Conservation (phyloP, 345 rosid genomes). For the Nephelium lappaceum region DNA sequence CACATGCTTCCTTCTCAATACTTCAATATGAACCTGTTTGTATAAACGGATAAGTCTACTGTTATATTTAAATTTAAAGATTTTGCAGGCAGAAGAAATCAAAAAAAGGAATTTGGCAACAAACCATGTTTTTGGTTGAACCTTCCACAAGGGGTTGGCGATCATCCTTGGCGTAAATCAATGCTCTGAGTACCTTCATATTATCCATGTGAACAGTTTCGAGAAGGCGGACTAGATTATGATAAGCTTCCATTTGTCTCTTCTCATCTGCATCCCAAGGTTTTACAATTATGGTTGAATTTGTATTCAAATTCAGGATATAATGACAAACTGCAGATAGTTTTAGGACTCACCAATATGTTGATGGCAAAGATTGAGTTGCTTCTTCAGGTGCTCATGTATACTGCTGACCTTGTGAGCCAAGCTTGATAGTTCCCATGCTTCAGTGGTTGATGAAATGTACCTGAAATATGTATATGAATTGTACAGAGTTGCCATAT, state of each 20-base stretch:
- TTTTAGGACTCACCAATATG: constrained; percentile 37
- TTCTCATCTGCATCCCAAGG: constrained; percentile 42
- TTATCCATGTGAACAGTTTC: constrained; percentile 42
- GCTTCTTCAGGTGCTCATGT: constrained; percentile 43
- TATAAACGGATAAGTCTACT: background rate
- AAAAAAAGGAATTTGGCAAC: background rate
- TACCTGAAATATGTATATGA: constrained; percentile 24
- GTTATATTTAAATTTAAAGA: background rate
- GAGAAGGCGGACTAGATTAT: constrained; percentile 34
- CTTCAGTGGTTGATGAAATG: constrained; percentile 38
- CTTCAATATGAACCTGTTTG: constrained; percentile 32
- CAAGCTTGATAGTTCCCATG: constrained; percentile 56
- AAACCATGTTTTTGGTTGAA: constrained; percentile 32
- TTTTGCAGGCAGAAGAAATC: background rate
- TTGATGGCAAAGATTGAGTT: constrained; percentile 37
- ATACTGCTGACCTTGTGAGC: constrained; percentile 46
- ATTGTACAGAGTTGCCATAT: background rate
- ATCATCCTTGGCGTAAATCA: constrained; percentile 47
- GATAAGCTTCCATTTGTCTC: constrained; percentile 41
- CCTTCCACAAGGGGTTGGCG: constrained; percentile 42
- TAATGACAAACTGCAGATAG: background rate
- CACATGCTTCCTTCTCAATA: constrained; percentile 29
- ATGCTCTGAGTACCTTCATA: constrained; percentile 40
- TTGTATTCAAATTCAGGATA: background rate
- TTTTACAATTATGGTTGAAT: background rate